Percentiles rank a stretch among this genome's conserved stretches.
Evolutionary conservation across 2,329 filamentous ascomycete species (phyloP).

Genomic region (Sarocladium kiliense): DNA sequence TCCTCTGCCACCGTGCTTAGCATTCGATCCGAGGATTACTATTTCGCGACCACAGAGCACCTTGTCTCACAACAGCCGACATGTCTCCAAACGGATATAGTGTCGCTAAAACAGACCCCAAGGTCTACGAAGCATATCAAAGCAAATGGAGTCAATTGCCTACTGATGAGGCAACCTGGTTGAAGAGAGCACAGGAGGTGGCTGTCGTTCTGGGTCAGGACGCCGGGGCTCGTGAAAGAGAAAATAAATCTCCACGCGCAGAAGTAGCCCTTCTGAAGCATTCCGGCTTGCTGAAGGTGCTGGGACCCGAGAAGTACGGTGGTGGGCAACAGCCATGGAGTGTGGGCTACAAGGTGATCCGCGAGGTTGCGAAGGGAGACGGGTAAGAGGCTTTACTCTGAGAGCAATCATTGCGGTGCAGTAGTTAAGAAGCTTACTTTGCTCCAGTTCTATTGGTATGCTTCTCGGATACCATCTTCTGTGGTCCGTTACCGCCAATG

Average conservation of each 20-base stretch:
- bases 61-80: too few species aligned
- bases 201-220: slow-evolving; percentile 28
- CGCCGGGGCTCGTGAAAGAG: slow-evolving; percentile 28
- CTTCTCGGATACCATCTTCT: slow-evolving; percentile 60
- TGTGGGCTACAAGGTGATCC: slow-evolving; percentile 52
- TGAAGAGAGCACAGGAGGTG: slow-evolving; percentile 33
- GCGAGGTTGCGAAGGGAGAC: slow-evolving; percentile 59
- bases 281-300: slow-evolving; percentile 32
- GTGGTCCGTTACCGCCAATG: slow-evolving; percentile 56
- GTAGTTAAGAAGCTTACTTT: background rate
- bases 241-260: slow-evolving; percentile 34
- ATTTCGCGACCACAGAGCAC: too few species aligned
- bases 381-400: slow-evolving; percentile 32
- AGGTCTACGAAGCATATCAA: slow-evolving; percentile 22
- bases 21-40: too few species aligned
- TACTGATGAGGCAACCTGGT: slow-evolving; percentile 26
- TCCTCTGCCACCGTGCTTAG: background rate
- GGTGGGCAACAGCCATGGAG: slow-evolving; percentile 39
- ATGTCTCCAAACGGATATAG: slow-evolving; percentile 11
- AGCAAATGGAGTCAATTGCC: slow-evolving; percentile 30
- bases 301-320: slow-evolving; percentile 34
- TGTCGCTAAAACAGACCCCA: slow-evolving; percentile 25
- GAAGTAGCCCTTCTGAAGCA: slow-evolving; percentile 36
- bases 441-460: slow-evolving; percentile 52
- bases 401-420: background rate